Base-by-base conservation (phyloP, 768 basidiomycete species). In the Mycena pura region DNA sequence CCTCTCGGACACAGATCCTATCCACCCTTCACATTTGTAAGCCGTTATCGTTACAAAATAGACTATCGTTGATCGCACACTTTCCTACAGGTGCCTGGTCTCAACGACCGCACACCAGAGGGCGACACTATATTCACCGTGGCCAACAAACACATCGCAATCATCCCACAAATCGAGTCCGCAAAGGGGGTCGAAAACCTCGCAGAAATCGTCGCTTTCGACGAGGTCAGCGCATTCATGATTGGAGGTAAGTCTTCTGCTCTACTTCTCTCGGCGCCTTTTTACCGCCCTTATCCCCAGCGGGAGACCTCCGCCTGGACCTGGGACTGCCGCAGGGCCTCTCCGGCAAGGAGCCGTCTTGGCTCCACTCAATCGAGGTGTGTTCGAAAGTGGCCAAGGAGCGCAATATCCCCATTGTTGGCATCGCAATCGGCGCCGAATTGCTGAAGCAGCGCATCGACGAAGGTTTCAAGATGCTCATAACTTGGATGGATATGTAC, bases 111-210 rank as follows among this genome's bases (percentile, higher is more conserved):
- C 3, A 48, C 54, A 6, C 63, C 59, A 3, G 28, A 25, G 4
- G 59, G 49, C 31, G 49, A 65, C 11, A 60, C n/a, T 14, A 17
- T 65, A 8, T 65, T 60, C 36, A 31, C 40, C 3, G 8, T 61
- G 21, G 59, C 63, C 36, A 65, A 61, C 29, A 47, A 61, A 36
- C 63, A 65, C 36, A 36, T 61, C 2, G 54, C 59, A 10, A 57
- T 65, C 19, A 60, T 65, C 19, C 63, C 63, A 8, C 63, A 65
- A 47, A 54, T 65, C 38, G 63, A 65, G 13, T 57, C 59, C 88
- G 14, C 86, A 83, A 70, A 89, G 87, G 62, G 82, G 74, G 55
- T 85, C 78, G 69, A 85, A 81, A 68, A 92, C 90, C 72, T 92
- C 88, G 73, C 92, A 89, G 6, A 88, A 5, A 57, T 65, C 17